These are phyloP conservation scores for Cyberlindnera galapagoensis DNA, from an alignment of 805 yeast genomes.

Conservation along the genomic window DNA sequence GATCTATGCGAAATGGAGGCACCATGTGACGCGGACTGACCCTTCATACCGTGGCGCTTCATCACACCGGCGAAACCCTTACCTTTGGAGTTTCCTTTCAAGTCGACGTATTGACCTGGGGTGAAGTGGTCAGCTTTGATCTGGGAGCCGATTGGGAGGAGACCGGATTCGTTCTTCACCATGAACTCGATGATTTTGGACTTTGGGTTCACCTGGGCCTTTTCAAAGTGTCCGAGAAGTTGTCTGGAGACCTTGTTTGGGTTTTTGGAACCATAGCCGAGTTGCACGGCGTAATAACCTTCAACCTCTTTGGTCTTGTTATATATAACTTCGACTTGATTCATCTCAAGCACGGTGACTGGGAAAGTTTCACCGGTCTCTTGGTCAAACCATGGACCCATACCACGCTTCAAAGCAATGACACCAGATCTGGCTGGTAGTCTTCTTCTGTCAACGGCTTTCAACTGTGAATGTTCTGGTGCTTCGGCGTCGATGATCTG, in stretches of 20 bases:
- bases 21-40: slow-evolving; percentile 94
- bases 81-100: slow-evolving; percentile 77
- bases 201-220: slow-evolving; percentile 83
- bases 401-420: slow-evolving; percentile 79
- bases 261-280: slow-evolving; percentile 74
- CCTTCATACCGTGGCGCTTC: slow-evolving; percentile 88
- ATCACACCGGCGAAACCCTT: slow-evolving; percentile 98
- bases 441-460: slow-evolving; percentile 64
- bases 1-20: slow-evolving; percentile 88
- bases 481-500: slow-evolving; percentile 33
- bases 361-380: slow-evolving; percentile 62
- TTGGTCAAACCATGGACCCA: slow-evolving; percentile 76
- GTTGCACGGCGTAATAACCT: slow-evolving; percentile 81
- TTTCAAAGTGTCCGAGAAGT: slow-evolving; percentile 68
- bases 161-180: slow-evolving; percentile 57
- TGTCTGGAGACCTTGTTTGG: slow-evolving; percentile 56
- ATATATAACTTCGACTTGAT: slow-evolving; percentile 79
- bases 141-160: slow-evolving; percentile 72
- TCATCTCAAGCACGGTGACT: slow-evolving; percentile 83
- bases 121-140: slow-evolving; percentile 79
- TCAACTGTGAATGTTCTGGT: slow-evolving; percentile 60
- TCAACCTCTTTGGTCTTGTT: slow-evolving; percentile 63
- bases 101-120: slow-evolving; percentile 78
- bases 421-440: slow-evolving; percentile 78
- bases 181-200: slow-evolving; percentile 69